Conservation (phyloP, 78 protist genomes). For the Dictyostelium brefeldianum region DNA sequence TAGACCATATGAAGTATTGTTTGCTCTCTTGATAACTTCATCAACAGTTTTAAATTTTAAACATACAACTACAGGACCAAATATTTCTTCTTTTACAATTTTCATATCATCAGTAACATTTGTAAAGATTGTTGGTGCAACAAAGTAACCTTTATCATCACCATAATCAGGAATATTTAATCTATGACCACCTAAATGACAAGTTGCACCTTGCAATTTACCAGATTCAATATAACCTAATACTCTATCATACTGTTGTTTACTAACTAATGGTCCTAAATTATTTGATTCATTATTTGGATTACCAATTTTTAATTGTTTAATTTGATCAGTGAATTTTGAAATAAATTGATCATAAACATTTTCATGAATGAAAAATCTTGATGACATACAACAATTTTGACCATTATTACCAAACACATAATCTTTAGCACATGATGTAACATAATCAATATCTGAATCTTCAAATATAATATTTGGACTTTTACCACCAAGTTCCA, state of each 20-base stretch:
- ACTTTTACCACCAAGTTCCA: slow-evolving; percentile 96
- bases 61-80: slow-evolving; percentile 89
- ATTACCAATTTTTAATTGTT: slow-evolving; percentile 66
- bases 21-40: slow-evolving; percentile 87
- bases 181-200: slow-evolving; percentile 34
- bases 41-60: slow-evolving; percentile 72
- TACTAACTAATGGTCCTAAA: slow-evolving; percentile 77
- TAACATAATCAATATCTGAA: slow-evolving; percentile 82
- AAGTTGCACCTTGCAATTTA: slow-evolving; percentile 68
- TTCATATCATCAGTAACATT: slow-evolving; percentile 80
- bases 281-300: slow-evolving; percentile 35
- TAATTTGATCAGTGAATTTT: slow-evolving; percentile 8
- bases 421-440: neutral
- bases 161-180: neutral
- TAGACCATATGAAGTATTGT: slow-evolving; percentile 86
- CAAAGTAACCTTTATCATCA: slow-evolving; percentile 77
- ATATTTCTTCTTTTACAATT: slow-evolving; percentile 89
- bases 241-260: slow-evolving; percentile 79
- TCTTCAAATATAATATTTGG: slow-evolving; percentile 92
- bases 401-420: slow-evolving; percentile 78
- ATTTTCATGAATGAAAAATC: slow-evolving; percentile 86
- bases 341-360: slow-evolving; percentile 85
- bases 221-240: slow-evolving; percentile 61
- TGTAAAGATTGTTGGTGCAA: slow-evolving; percentile 88
- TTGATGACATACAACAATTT: slow-evolving; percentile 85